Percentiles rank a stretch among this genome's conserved stretches.
phyloP scores from a whole-genome alignment of 75 land plant genomes.

The Cunninghamia lanceolata region DNA sequence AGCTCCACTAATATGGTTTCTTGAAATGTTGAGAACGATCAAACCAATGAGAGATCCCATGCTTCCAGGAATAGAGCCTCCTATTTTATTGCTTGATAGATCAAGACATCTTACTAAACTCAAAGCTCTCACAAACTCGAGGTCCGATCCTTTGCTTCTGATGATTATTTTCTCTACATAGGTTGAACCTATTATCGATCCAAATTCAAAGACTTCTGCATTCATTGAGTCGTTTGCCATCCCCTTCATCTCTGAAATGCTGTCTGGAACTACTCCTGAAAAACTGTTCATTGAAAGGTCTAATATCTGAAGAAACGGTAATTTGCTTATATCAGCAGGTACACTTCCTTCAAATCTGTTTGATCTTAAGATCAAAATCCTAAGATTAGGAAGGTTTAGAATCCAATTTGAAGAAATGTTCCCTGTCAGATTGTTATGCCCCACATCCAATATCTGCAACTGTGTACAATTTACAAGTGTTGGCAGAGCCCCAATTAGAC shows the following conservation, averaged over 20 bases:
- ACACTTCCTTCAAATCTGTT: background rate
- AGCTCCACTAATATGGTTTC: slow-evolving; percentile 16
- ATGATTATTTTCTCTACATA: slow-evolving; percentile 39
- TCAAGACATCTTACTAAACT: slow-evolving; percentile 43
- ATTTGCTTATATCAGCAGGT: background rate
- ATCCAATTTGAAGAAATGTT: background rate
- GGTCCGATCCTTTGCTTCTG: slow-evolving; percentile 39
- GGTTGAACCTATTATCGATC: background rate
- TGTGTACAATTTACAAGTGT: background rate
- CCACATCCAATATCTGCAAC: background rate
- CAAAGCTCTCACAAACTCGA: slow-evolving; percentile 32
- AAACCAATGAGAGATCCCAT: slow-evolving; percentile 35
- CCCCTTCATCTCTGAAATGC: background rate
- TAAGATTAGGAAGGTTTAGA: background rate
- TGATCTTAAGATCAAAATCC: background rate
- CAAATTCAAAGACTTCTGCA: background rate
- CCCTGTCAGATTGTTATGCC: background rate
- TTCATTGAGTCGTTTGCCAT: background rate
- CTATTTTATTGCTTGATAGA: slow-evolving; percentile 49
- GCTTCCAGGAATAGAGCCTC: slow-evolving; percentile 39
- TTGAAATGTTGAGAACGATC: slow-evolving; percentile 15
- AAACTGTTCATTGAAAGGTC: background rate
- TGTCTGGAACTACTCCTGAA: background rate
- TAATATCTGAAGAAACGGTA: background rate
- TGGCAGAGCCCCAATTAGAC: background rate